phyloP scores from a whole-genome alignment of 768 basidiomycete genomes.

The Hortiboletus campestris region DNA sequence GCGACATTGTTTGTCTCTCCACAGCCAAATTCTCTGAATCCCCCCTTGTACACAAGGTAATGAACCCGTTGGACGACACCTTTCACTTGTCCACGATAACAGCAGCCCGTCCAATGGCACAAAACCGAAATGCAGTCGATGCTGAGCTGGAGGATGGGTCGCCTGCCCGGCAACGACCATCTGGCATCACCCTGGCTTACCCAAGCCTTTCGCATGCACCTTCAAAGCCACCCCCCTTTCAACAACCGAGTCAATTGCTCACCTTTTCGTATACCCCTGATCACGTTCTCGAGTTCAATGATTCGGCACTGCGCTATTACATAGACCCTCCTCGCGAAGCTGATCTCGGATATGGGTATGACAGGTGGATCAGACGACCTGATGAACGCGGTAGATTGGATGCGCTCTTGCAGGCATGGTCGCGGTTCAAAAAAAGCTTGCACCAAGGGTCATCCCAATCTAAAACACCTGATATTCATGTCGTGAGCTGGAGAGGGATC shows the following conservation, averaged over 20 bases:
- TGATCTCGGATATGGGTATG: slow-evolving; percentile 68
- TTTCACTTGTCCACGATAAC: background rate
- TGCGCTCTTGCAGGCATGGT: slow-evolving; percentile 58
- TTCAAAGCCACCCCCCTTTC: slow-evolving; percentile 46
- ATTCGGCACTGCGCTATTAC: slow-evolving; percentile 72
- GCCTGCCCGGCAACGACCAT: slow-evolving; percentile 3
- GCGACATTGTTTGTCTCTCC: no score
- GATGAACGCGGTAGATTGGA: slow-evolving; percentile 71
- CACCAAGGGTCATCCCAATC: slow-evolving; percentile 27
- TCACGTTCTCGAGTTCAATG: slow-evolving; percentile 58
- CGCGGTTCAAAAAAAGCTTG: slow-evolving; percentile 39
- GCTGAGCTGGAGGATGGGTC: slow-evolving; percentile 7
- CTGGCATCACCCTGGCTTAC: slow-evolving; percentile 15
- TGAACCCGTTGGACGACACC: background rate
- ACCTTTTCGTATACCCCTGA: slow-evolving; percentile 70
- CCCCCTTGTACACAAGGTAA: no score
- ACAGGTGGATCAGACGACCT: slow-evolving; percentile 64
- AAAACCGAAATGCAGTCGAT: slow-evolving; percentile 28
- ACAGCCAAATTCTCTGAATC: no score
- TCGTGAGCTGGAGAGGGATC: slow-evolving; percentile 77
- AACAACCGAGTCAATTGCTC: slow-evolving; percentile 64
- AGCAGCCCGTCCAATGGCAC: slow-evolving; percentile 16
- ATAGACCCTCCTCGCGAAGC: slow-evolving; percentile 64
- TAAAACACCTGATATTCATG: slow-evolving; percentile 43
- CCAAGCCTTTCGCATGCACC: slow-evolving; percentile 23